A percentile compares a stretch with the other conserved stretches of the same genome.
Conservation (phyloP, 768 basidiomycete species). For the Leccinum boreale region DNA sequence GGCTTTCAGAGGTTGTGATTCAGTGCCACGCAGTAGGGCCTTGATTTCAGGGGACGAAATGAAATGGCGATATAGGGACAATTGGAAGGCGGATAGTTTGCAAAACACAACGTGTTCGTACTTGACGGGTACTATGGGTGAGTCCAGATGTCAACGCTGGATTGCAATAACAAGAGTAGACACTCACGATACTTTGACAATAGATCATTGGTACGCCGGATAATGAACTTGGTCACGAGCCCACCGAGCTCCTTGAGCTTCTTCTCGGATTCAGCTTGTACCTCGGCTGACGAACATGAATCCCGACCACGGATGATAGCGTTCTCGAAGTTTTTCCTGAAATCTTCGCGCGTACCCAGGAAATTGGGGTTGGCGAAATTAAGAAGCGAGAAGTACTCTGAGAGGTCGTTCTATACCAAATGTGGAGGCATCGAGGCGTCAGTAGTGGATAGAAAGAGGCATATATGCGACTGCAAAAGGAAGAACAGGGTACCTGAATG, state of each 20-base stretch:
- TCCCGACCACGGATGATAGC: conserved; percentile 89
- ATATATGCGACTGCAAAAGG: conserved; percentile 1
- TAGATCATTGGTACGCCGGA: conserved; percentile 89
- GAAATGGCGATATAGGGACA: conserved; percentile 83
- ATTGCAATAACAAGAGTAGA: not conserved
- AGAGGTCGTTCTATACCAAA: conserved; percentile 74
- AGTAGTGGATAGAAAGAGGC: not conserved
- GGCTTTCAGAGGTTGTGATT: conserved; percentile 94
- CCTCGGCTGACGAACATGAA: conserved; percentile 73
- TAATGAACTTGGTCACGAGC: conserved; percentile 91
- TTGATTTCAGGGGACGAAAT: conserved; percentile 93
- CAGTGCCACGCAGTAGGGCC: conserved; percentile 77
- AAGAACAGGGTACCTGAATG: conserved; percentile 56
- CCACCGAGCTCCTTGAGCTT: conserved; percentile 89
- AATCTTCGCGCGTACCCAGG: conserved; percentile 83
- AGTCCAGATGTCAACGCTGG: conserved; percentile 8
- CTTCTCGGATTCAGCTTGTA: conserved; percentile 79
- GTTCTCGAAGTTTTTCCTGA: conserved; percentile 94
- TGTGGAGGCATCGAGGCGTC: not conserved
- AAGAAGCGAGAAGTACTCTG: conserved; percentile 91
- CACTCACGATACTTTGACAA: conserved; percentile 89
- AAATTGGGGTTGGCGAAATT: conserved; percentile 93
- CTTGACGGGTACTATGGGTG: conserved; percentile 84
- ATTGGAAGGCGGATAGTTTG: conserved; percentile 76
- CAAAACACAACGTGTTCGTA: conserved; percentile 99